Percentiles rank a stretch among this genome's conserved stretches.
Conservation (phyloP, 2,329 filamentous ascomycete genomes). For the Spiromastix sp. region DNA sequence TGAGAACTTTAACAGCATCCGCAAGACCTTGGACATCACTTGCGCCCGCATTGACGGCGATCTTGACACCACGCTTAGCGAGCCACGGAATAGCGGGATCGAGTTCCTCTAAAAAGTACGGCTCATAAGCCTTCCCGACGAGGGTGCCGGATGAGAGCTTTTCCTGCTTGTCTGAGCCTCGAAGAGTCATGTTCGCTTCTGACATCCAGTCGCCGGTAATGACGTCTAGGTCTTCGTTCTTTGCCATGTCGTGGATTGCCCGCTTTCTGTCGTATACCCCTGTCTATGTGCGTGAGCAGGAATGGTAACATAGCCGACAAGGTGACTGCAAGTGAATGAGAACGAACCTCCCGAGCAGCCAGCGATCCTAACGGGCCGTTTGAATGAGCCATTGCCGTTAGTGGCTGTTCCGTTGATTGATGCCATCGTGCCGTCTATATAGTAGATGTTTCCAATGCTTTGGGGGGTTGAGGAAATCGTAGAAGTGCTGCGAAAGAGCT, state of each 20-base stretch:
- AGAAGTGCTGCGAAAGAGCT: too few species aligned
- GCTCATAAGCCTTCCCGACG: conserved; percentile 12
- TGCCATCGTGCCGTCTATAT: too few species aligned
- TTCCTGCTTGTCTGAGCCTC: too few species aligned
- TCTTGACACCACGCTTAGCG: conserved; percentile 23
- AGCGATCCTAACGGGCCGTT: background rate
- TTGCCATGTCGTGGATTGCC: conserved; percentile 5
- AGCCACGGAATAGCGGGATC: conserved; percentile 27
- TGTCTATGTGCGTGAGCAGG: too few species aligned
- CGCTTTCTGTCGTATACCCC: background rate
- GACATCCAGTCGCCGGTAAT: conserved; percentile 22
- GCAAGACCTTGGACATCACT: conserved; percentile 24
- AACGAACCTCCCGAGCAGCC: background rate
- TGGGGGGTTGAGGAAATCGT: too few species aligned
- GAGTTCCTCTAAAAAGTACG: conserved; percentile 11
- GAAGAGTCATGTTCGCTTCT: conserved; percentile 14
- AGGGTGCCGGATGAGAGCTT: too few species aligned
- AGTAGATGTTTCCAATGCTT: too few species aligned
- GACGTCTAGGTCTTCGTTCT: conserved; percentile 15
- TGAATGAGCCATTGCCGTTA: too few species aligned
- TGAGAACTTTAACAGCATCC: conserved; percentile 16
- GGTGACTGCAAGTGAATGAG: too few species aligned
- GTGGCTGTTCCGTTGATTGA: too few species aligned
- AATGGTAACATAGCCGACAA: too few species aligned
- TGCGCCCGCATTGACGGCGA: conserved; percentile 34